Percentiles rank a stretch among this genome's conserved stretches.
phyloP scores from a whole-genome alignment of 805 yeast species.

The Ogataea paradorogensis region DNA sequence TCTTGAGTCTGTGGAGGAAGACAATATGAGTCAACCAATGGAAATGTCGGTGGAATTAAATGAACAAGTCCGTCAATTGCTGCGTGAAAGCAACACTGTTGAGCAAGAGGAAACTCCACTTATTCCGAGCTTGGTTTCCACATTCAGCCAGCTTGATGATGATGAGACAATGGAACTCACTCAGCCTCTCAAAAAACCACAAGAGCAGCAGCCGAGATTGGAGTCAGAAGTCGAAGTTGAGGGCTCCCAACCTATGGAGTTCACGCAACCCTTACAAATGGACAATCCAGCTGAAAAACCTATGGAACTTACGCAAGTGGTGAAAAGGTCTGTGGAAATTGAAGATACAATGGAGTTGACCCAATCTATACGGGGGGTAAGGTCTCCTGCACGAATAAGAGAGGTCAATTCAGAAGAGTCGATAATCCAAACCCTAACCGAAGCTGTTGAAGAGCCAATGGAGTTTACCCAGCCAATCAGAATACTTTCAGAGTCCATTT shows the following conservation, averaged over 20 bases:
- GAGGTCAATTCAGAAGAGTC: slow-evolving; percentile 2
- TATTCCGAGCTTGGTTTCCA: slow-evolving; percentile 6
- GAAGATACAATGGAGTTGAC: slow-evolving; percentile 7
- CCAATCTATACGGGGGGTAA: not conserved
- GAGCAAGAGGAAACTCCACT: not conserved
- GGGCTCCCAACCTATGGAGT: slow-evolving; percentile 16
- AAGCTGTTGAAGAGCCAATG: slow-evolving; percentile 9
- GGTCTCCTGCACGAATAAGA: not conserved
- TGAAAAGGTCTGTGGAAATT: slow-evolving; percentile 1
- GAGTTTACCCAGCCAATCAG: slow-evolving; percentile 18
- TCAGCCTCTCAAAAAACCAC: slow-evolving; percentile 3
- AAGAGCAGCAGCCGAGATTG: not conserved
- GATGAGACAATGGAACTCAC: slow-evolving; percentile 15
- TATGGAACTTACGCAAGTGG: slow-evolving; percentile 18
- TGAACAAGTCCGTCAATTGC: slow-evolving; percentile 4
- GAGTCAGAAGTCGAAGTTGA: slow-evolving; percentile 2
- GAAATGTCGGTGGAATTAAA: slow-evolving; percentile 22
- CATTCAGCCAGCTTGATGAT: slow-evolving; percentile 13
- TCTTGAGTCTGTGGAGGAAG: slow-evolving; percentile 19
- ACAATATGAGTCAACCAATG: slow-evolving; percentile 28
- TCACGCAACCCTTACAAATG: slow-evolving; percentile 12
- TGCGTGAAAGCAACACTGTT: not conserved
- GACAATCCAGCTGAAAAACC: slow-evolving; percentile 1
- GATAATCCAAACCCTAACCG: not conserved
- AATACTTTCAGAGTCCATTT: slow-evolving; percentile 4